These are phyloP conservation scores for Triticum turgidum DNA, from an alignment of 176 grass and related monocot genomes.

Conservation along the genomic window DNA sequence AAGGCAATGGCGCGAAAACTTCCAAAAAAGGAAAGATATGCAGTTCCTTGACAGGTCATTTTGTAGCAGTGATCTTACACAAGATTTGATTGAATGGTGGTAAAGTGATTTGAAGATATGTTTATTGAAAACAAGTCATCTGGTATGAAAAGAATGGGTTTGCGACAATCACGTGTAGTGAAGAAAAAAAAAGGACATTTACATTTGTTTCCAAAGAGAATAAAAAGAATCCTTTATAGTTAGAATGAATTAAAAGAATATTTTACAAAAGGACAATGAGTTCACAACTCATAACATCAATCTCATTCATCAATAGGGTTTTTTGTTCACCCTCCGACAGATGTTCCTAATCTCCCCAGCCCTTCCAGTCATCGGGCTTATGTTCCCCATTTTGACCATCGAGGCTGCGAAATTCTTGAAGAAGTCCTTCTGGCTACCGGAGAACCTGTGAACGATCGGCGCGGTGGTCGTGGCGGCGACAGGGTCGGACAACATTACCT, in stretches of 20 bases:
- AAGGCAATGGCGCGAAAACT: too few species aligned
- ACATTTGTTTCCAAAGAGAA: too few species aligned
- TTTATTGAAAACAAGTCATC: too few species aligned
- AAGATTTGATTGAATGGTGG: too few species aligned
- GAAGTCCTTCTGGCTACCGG: constrained; percentile 33
- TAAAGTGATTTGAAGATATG: too few species aligned
- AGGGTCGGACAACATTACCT: neutral
- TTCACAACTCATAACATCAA: neutral
- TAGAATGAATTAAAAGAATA: neutral
- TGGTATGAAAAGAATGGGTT: too few species aligned
- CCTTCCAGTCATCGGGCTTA: constrained; percentile 33
- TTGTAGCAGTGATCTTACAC: too few species aligned
- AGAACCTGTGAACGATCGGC: constrained; percentile 8
- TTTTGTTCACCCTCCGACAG: constrained; percentile 41
- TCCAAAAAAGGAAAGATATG: too few species aligned
- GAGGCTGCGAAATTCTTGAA: constrained; percentile 37
- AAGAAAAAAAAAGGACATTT: too few species aligned
- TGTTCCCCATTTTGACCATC: constrained; percentile 68
- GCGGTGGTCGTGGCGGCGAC: neutral
- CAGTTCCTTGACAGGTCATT: too few species aligned
- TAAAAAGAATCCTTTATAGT: neutral
- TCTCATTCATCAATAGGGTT: neutral
- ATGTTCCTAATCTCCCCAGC: constrained; percentile 49
- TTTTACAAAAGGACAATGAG: neutral
- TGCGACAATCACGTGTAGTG: too few species aligned